Base-by-base conservation (phyloP, 2,329 filamentous ascomycete species). In the Epichloe glyceriae region DNA sequence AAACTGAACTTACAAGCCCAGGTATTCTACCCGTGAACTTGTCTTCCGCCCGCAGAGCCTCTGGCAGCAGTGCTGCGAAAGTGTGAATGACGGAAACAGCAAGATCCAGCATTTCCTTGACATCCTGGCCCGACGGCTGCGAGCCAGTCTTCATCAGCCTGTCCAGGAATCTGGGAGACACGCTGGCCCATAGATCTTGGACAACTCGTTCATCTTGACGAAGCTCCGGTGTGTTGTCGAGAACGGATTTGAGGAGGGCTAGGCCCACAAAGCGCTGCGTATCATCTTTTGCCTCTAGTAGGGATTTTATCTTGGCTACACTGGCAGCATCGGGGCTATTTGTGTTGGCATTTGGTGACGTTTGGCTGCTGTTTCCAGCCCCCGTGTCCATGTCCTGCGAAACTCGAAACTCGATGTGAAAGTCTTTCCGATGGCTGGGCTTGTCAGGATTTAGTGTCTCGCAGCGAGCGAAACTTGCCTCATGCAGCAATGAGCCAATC, bases 191-290 rank as follows among this genome's bases (percentile, higher is more conserved):
- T 41, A 84, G 65, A 14, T 61, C 62, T n/a, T 64, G 58, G 4
- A 83, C 58, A 7, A 60, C 61, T 2, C 64, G 63, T 10, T 70
- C 66, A 62, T 81, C 71, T 49, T 72, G 64, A 43, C 71, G 71
- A 20, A 81, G 63, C n/a, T 71, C 63, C 20, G 71, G 65, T 5
- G 76, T 74, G 60, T 78, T 80, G 62, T 85, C 81, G 34, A 86
- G 70, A 12, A 83, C 66, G n/a, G 79, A 77, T 58, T 81, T 83
- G 47, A 86, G 71, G 20, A 86, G 70, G 1, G 81, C 79, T 20
- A 86, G 69, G 7, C 81, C 83, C 39, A 85, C 81, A 56, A 86
- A 85, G 58, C 79, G 75, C 19, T 80, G 78, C 0, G 83, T 86
- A 60, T 86, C 82, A 60, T 85, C 75, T 53, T 79, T 80, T 50